These are phyloP conservation scores for Saururus chinensis DNA, from an alignment of 164 flowering plant species.

Conservation along the genomic window DNA sequence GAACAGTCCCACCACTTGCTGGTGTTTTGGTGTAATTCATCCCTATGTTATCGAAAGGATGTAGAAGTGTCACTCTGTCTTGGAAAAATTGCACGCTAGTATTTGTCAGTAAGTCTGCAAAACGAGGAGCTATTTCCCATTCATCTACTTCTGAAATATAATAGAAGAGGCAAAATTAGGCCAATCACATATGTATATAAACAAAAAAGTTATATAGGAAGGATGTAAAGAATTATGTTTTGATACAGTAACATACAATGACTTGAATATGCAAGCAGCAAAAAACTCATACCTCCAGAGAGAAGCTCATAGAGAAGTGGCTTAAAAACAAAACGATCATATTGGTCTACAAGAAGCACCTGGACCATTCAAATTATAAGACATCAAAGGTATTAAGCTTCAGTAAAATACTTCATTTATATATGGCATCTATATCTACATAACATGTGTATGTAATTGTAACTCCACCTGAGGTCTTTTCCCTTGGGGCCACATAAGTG, in stretches of 20 bases:
- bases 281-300: conserved; percentile 64
- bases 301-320: conserved; percentile 95
- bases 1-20: conserved; percentile 59
- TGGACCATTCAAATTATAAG: conserved; percentile 15
- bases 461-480: conserved; percentile 78
- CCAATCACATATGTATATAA: background rate
- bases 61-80: conserved; percentile 63
- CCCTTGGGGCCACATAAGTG: conserved; percentile 80
- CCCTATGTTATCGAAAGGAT: conserved; percentile 52
- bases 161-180: background rate
- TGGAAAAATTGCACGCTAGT: conserved; percentile 65
- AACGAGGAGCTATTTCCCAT: conserved; percentile 98
- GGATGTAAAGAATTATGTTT: background rate
- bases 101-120: conserved; percentile 66
- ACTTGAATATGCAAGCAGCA: background rate
- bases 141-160: conserved; percentile 79
- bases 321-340: conserved; percentile 91
- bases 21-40: conserved; percentile 24
- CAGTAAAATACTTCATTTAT: background rate
- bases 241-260: background rate
- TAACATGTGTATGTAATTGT: background rate
- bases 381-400: background rate
- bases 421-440: background rate
- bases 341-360: conserved; percentile 92
- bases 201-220: background rate